Evolutionary conservation across 306 rosid species (phyloP).

Genomic region (Fragaria ananassa): DNA sequence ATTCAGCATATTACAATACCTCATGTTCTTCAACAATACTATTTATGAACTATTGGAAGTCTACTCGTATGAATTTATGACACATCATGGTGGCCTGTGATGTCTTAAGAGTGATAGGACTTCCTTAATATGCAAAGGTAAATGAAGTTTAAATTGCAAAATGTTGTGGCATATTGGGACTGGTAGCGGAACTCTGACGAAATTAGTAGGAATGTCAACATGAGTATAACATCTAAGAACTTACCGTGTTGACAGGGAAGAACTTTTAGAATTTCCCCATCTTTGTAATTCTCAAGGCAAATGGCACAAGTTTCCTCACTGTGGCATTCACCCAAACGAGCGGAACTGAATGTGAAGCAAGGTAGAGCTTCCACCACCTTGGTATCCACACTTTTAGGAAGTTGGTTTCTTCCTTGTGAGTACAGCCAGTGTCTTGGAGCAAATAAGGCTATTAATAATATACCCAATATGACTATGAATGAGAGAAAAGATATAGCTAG

Average conservation of each 20-base stretch:
- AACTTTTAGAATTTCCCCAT: conserved; percentile 39
- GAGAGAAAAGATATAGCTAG: conserved; percentile 36
- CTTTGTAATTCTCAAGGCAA: conserved; percentile 46
- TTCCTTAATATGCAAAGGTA: neutral
- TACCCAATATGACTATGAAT: conserved; percentile 27
- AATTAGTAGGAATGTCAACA: neutral
- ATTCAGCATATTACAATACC: neutral
- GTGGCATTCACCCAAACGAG: conserved; percentile 14
- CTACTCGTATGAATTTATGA: neutral
- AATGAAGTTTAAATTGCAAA: neutral
- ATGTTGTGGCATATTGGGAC: neutral
- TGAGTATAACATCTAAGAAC: neutral
- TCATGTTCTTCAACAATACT: neutral
- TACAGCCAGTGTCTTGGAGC: conserved; percentile 24
- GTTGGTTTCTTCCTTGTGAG: conserved; percentile 22
- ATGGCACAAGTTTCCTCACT: conserved; percentile 43
- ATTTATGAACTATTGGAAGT: neutral
- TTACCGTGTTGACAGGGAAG: conserved; percentile 41
- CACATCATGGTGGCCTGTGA: neutral
- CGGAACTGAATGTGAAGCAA: conserved; percentile 25
- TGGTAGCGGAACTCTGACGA: neutral
- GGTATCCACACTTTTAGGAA: conserved; percentile 23
- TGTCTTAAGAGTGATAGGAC: neutral
- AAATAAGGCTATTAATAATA: conserved; percentile 27
- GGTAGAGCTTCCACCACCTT: conserved; percentile 41